phyloP scores from a whole-genome alignment of 306 rosid genomes.

The Pyrus betulifolia region DNA sequence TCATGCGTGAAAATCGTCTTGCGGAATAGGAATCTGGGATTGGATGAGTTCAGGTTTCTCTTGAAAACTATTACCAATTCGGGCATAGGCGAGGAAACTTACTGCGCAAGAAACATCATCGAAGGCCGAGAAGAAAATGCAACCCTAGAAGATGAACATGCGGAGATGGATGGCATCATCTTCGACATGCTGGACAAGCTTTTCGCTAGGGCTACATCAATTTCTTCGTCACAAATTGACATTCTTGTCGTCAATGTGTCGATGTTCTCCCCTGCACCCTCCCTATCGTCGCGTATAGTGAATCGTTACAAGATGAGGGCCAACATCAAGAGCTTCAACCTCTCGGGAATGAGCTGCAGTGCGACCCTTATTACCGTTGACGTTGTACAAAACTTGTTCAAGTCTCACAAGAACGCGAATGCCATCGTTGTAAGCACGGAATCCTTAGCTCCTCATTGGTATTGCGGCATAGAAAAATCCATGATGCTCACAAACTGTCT shows the following conservation, averaged over 20 bases:
- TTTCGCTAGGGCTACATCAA: conserved; percentile 23
- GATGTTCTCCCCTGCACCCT: conserved; percentile 63
- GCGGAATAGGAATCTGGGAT: conserved; percentile 49
- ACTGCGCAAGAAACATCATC: conserved; percentile 55
- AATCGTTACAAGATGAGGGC: conserved; percentile 75
- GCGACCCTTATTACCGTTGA: conserved; percentile 65
- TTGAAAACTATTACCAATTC: conserved; percentile 63
- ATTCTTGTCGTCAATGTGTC: conserved; percentile 77
- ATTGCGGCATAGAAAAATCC: conserved; percentile 55
- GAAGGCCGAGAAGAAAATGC: conserved; percentile 45
- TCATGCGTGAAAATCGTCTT: conserved; percentile 31
- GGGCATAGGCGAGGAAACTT: conserved; percentile 69
- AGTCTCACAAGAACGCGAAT: conserved; percentile 26
- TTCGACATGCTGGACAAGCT: conserved; percentile 61
- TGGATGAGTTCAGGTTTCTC: conserved; percentile 58
- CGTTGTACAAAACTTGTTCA: conserved; percentile 58
- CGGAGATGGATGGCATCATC: conserved; percentile 65
- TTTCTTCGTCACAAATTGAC: conserved; percentile 55
- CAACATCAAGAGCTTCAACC: conserved; percentile 51
- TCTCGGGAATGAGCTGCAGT: conserved; percentile 89
- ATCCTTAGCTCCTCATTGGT: conserved; percentile 75
- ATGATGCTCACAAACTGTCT: conserved; percentile 83
- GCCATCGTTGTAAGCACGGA: conserved; percentile 81
- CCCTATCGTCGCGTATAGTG: conserved; percentile 55
- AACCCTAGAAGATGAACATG: conserved; percentile 26